phyloP scores from a whole-genome alignment of 768 basidiomycete genomes.

The Russula foetens region DNA sequence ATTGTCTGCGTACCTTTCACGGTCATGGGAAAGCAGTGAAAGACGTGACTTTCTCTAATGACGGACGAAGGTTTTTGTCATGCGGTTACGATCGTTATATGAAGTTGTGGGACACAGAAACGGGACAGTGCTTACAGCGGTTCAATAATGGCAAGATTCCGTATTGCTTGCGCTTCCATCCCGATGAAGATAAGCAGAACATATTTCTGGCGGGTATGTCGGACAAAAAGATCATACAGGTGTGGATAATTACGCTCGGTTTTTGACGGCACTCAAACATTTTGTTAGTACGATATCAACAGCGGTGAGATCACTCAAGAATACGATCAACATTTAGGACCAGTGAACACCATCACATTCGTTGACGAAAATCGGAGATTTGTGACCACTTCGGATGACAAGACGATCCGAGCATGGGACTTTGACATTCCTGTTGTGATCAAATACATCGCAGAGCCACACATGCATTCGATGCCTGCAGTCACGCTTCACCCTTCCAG shows the following conservation, averaged over 20 bases:
- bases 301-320: slow-evolving; percentile 95
- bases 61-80: slow-evolving; percentile 81
- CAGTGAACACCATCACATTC: slow-evolving; percentile 98
- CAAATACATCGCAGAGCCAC: slow-evolving; percentile 98
- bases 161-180: slow-evolving; percentile 92
- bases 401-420: slow-evolving; percentile 98
- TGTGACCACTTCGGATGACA: slow-evolving; percentile 97
- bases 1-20: slow-evolving; percentile 94
- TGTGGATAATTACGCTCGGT: slow-evolving; percentile 27
- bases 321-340: slow-evolving; percentile 97
- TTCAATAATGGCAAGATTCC: slow-evolving; percentile 98
- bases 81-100: slow-evolving; percentile 95
- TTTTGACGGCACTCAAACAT: slow-evolving; percentile 6
- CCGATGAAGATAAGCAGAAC: slow-evolving; percentile 92
- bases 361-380: slow-evolving; percentile 97
- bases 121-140: slow-evolving; percentile 92
- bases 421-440: slow-evolving; percentile 99
- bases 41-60: slow-evolving; percentile 92
- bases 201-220: slow-evolving; percentile 98
- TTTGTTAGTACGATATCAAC: slow-evolving; percentile 81
- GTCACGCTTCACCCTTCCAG: slow-evolving; percentile 93
- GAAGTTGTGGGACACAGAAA: slow-evolving; percentile 99
- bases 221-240: slow-evolving; percentile 99
- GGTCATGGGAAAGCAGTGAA: slow-evolving; percentile 96
- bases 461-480: slow-evolving; percentile 99